Evolutionary conservation across 306 rosid species (phyloP).

Genomic region (Mimosa bimucronata): DNA sequence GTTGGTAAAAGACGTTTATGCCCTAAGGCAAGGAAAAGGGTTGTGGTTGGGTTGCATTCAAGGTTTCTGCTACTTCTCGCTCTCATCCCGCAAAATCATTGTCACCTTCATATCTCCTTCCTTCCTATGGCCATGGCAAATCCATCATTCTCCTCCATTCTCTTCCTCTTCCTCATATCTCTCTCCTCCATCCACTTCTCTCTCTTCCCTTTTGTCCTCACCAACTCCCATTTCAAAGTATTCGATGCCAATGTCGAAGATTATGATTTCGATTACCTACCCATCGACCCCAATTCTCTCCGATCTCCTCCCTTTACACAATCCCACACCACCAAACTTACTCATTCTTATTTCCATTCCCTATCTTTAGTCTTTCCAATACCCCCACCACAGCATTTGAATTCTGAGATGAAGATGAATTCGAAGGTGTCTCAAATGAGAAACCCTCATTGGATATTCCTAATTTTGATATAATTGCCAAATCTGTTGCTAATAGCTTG

Average conservation of each 20-base stretch:
- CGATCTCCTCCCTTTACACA: constrained; percentile 65
- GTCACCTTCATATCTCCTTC: too few relatives aligned
- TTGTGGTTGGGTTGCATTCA: too few relatives aligned
- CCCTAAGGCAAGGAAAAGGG: too few relatives aligned
- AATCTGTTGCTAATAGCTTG: constrained; percentile 33
- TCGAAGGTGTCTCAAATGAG: constrained; percentile 79
- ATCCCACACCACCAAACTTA: too few relatives aligned
- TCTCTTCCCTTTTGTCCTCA: constrained; percentile 40
- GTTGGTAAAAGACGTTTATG: too few relatives aligned
- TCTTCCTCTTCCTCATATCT: constrained; percentile 19
- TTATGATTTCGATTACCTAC: constrained; percentile 51
- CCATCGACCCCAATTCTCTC: constrained; percentile 53
- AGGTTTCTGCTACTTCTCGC: too few relatives aligned
- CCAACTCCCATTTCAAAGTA: constrained; percentile 87
- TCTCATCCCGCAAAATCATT: too few relatives aligned
- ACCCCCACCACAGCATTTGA: constrained; percentile 58
- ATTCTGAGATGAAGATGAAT: constrained; percentile 96
- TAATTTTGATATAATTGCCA: constrained; percentile 28
- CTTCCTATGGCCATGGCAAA: constrained; percentile 27
- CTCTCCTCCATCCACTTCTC: too few relatives aligned
- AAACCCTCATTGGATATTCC: constrained; percentile 30
- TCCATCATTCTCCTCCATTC: constrained; percentile 12
- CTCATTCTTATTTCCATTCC: too few relatives aligned
- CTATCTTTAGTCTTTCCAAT: constrained; percentile 54
- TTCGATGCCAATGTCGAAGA: constrained; percentile 75